These are phyloP conservation scores for Lobosporangium transversale DNA, from an alignment of 192 early-diverging fungal genomes.

Conservation along the genomic window DNA sequence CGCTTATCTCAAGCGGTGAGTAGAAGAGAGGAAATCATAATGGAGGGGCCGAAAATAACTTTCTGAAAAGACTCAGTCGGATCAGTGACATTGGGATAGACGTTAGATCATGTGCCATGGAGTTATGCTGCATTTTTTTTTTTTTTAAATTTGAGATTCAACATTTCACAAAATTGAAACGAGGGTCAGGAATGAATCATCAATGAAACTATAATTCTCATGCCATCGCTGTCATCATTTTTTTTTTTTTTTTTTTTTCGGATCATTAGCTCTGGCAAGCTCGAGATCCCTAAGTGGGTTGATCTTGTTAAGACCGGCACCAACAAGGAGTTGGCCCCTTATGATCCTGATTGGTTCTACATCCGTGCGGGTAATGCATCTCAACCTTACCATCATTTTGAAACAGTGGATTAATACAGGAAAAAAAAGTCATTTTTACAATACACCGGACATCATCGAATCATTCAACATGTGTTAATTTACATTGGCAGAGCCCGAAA, in stretches of 20 bases:
- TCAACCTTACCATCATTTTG: too few species aligned
- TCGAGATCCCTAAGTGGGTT: conserved; percentile 98
- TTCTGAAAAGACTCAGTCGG: not conserved
- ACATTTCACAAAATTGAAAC: conserved; percentile 4
- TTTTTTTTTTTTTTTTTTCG: too few species aligned
- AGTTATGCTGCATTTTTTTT: conserved; percentile 21
- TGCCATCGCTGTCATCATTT: conserved; percentile 73
- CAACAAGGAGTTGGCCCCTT: conserved; percentile 96
- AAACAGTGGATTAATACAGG: too few species aligned
- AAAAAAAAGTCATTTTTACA: not conserved
- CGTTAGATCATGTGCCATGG: conserved; percentile 25
- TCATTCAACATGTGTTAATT: too few species aligned
- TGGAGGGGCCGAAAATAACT: too few species aligned
- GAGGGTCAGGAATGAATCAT: conserved; percentile 47
- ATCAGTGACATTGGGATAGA: not conserved
- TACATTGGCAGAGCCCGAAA: too few species aligned
- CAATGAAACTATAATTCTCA: conserved; percentile 58
- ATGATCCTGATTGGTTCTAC: conserved; percentile 99
- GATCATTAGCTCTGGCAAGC: conserved; percentile 88
- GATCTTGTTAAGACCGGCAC: conserved; percentile 98
- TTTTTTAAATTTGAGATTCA: conserved; percentile 5
- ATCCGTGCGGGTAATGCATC: conserved; percentile 81
- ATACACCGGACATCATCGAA: too few species aligned
- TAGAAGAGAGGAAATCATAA: not conserved
- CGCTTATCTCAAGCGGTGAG: conserved; percentile 95